A percentile compares a stretch with the other conserved stretches of the same genome.
Conservation (phyloP, 768 basidiomycete genomes). For the Leucosporidium creatinivorum region DNA sequence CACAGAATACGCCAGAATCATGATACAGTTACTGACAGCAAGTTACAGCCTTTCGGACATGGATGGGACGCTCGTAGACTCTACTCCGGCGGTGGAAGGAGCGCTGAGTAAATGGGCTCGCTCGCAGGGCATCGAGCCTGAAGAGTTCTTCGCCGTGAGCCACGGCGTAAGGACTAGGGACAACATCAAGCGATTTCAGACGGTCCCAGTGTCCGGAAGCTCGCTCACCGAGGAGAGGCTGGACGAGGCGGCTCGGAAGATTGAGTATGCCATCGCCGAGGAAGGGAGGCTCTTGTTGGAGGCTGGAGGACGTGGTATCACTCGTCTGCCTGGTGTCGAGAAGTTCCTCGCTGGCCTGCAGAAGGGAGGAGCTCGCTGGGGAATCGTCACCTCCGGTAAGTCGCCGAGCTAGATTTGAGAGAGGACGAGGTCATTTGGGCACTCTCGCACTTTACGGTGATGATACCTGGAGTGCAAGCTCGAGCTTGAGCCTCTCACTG, state of each 20-base stretch:
- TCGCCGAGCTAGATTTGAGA: neutral
- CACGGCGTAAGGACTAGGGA: conserved; percentile 32
- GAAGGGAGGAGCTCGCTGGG: conserved; percentile 59
- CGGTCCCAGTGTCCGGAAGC: conserved; percentile 9
- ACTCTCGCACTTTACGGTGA: too few relatives aligned
- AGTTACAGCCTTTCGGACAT: neutral
- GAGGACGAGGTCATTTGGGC: neutral
- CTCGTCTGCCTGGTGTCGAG: conserved; percentile 58
- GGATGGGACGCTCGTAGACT: conserved; percentile 33
- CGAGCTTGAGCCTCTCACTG: neutral
- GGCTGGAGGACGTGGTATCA: conserved; percentile 41
- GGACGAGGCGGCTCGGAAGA: conserved; percentile 6
- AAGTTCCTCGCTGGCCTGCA: conserved; percentile 54
- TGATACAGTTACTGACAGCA: too few relatives aligned
- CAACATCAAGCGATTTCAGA: conserved; percentile 30
- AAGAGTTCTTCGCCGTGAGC: conserved; percentile 13
- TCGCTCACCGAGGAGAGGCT: conserved; percentile 14
- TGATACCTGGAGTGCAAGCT: too few relatives aligned
- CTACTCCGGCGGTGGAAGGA: conserved; percentile 19
- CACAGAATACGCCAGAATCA: too few relatives aligned
- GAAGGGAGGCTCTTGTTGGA: conserved; percentile 18
- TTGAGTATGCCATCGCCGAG: conserved; percentile 31
- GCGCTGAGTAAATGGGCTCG: conserved; percentile 8
- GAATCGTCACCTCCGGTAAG: conserved; percentile 74
- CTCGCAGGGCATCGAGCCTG: conserved; percentile 23